phyloP scores from a whole-genome alignment of 768 basidiomycete genomes.

The Lyophyllum decastes region DNA sequence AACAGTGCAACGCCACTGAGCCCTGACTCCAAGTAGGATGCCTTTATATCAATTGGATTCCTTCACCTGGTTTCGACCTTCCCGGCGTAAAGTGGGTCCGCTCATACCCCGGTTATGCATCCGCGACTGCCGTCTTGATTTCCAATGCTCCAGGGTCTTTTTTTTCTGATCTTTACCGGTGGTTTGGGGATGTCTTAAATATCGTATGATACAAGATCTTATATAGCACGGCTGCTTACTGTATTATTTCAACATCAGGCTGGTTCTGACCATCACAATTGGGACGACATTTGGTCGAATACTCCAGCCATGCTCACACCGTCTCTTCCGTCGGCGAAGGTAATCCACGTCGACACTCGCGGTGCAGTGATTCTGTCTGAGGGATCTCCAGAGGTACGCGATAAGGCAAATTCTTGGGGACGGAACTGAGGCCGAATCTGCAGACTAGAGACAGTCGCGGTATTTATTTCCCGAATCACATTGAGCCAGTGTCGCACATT shows the following conservation, averaged over 20 bases:
- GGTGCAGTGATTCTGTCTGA: conserved; percentile 93
- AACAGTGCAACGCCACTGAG: neutral
- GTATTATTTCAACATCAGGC: conserved; percentile 5
- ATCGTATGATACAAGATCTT: conserved; percentile 31
- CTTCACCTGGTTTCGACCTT: neutral
- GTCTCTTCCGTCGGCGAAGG: conserved; percentile 76
- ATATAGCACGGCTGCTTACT: conserved; percentile 5
- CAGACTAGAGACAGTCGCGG: conserved; percentile 93
- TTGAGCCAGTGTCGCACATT: conserved; percentile 96
- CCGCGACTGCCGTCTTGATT: conserved; percentile 8
- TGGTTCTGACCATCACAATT: conserved; percentile 8
- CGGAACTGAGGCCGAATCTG: conserved; percentile 6
- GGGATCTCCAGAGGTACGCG: conserved; percentile 87
- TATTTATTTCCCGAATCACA: conserved; percentile 97
- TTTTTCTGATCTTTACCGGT: conserved; percentile 18
- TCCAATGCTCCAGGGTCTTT: conserved; percentile 10
- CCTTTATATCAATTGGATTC: neutral
- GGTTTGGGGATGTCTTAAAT: conserved; percentile 16
- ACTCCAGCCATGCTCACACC: conserved; percentile 44
- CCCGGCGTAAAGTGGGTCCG: conserved; percentile 7
- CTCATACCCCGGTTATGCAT: conserved; percentile 4
- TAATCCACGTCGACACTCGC: conserved; percentile 93
- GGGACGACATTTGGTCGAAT: conserved; percentile 11
- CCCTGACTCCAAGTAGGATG: neutral
- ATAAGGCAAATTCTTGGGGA: conserved; percentile 1